These are phyloP conservation scores for Mycosphaerelloides madeirae DNA, from an alignment of 2,329 filamentous ascomycete genomes.

Conservation along the genomic window DNA sequence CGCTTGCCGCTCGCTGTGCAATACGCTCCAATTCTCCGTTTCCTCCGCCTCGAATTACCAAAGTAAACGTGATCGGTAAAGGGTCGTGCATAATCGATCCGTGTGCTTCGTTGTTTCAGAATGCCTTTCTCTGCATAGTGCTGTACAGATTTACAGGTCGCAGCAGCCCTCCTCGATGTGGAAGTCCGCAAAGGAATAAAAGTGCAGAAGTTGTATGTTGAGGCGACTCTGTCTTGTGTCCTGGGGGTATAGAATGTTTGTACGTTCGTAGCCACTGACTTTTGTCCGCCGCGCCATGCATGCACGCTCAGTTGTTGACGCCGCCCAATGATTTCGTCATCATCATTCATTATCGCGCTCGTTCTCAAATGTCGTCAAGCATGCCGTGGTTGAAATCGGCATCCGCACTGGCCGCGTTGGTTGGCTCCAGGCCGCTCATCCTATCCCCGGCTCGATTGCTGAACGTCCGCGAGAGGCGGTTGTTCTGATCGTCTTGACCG, in stretches of 20 bases:
- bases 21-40: background rate
- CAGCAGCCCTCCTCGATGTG: too few relatives aligned
- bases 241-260: too few relatives aligned
- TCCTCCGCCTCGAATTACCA: too few relatives aligned
- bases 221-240: too few relatives aligned
- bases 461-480: slow-evolving; percentile 34
- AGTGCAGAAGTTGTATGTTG: too few relatives aligned
- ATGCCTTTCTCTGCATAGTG: background rate
- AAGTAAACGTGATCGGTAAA: background rate
- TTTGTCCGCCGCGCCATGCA: background rate
- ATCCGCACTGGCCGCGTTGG: slow-evolving; percentile 32
- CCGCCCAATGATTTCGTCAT: background rate
- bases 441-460: slow-evolving; percentile 41
- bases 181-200: too few relatives aligned
- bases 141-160: slow-evolving; percentile 1
- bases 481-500: slow-evolving; percentile 31
- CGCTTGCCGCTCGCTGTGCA: background rate
- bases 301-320: background rate
- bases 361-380: slow-evolving; percentile 35
- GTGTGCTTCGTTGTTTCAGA: too few relatives aligned
- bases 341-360: slow-evolving; percentile 1
- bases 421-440: slow-evolving; percentile 49
- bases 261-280: too few relatives aligned
- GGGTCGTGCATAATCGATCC: too few relatives aligned
- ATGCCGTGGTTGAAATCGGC: slow-evolving; percentile 45